Evolutionary conservation across 352 stramenopile species (phyloP).

Genomic region (Globisporangium cederbergense): DNA sequence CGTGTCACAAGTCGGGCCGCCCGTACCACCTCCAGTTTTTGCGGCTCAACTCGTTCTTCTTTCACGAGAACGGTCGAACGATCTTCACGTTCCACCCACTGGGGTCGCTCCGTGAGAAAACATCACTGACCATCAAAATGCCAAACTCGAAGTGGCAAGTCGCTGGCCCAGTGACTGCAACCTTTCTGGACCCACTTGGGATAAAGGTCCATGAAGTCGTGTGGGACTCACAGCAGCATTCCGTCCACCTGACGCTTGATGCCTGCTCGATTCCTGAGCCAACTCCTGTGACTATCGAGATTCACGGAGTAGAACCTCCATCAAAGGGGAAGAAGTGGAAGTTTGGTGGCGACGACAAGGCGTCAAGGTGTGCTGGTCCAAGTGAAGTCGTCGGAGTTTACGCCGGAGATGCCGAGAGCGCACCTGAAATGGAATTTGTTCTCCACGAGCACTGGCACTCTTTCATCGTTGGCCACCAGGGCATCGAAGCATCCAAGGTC

Average conservation of each 20-base stretch:
- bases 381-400: slow-evolving; percentile 38
- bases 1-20: slow-evolving; percentile 30
- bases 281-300: slow-evolving; percentile 27
- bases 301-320: slow-evolving; percentile 26
- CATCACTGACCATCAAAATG: slow-evolving; percentile 40
- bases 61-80: slow-evolving; percentile 38
- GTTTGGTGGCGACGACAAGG: slow-evolving; percentile 1
- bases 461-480: slow-evolving; percentile 44
- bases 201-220: slow-evolving; percentile 34
- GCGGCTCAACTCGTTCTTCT: slow-evolving; percentile 50
- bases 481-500: slow-evolving; percentile 39
- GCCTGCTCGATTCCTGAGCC: slow-evolving; percentile 27
- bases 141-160: slow-evolving; percentile 42
- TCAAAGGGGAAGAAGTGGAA: slow-evolving; percentile 11
- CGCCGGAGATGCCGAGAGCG: slow-evolving; percentile 12
- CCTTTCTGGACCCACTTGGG: slow-evolving; percentile 23
- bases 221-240: slow-evolving; percentile 45
- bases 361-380: slow-evolving; percentile 30
- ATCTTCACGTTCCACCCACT: slow-evolving; percentile 35
- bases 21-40: slow-evolving; percentile 58
- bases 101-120: slow-evolving; percentile 25
- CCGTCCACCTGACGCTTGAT: slow-evolving; percentile 36
- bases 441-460: slow-evolving; percentile 57
- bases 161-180: slow-evolving; percentile 21
- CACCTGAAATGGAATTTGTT: slow-evolving; percentile 38